These are phyloP conservation scores for Hemileccinum rubropunctum DNA, from an alignment of 768 basidiomycete species.

Conservation along the genomic window DNA sequence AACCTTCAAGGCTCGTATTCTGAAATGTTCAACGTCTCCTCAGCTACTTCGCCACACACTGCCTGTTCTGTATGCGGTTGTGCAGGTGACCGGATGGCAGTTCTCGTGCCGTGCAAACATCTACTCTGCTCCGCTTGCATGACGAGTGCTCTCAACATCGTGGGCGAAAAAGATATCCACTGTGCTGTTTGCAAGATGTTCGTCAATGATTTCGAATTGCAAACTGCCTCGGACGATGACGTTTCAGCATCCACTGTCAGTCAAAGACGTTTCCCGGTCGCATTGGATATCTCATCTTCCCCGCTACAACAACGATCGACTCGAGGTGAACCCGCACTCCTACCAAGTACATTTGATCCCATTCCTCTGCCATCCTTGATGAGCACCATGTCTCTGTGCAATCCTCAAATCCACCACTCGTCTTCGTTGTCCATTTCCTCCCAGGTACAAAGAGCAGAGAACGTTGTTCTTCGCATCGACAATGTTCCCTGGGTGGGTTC, in stretches of 20 bases:
- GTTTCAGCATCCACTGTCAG: constrained; percentile 13
- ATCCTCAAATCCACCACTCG: constrained; percentile 15
- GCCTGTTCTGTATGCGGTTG: constrained; percentile 67
- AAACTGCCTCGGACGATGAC: constrained; percentile 28
- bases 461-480: constrained; percentile 75
- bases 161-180: constrained; percentile 85
- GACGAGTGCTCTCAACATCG: constrained; percentile 84
- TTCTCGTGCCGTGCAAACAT: constrained; percentile 74
- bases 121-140: constrained; percentile 77
- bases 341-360: constrained; percentile 28
- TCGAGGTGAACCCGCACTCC: constrained; percentile 25
- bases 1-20: constrained; percentile 19
- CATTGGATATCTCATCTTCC: constrained; percentile 16
- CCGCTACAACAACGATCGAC: constrained; percentile 25
- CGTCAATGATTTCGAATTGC: constrained; percentile 67
- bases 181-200: constrained; percentile 75
- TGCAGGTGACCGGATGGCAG: constrained; percentile 47
- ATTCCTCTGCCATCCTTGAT: constrained; percentile 30
- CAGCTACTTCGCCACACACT: constrained; percentile 14
- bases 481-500: constrained; percentile 82
- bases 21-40: constrained; percentile 21
- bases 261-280: constrained; percentile 10
- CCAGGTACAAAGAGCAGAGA: constrained; percentile 30
- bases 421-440: constrained; percentile 12
- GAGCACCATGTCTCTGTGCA: constrained; percentile 32